A percentile compares a stretch with the other conserved stretches of the same genome.
Evolutionary conservation across 164 flowering plant species (phyloP).

Genomic region (Magnolia sinica): DNA sequence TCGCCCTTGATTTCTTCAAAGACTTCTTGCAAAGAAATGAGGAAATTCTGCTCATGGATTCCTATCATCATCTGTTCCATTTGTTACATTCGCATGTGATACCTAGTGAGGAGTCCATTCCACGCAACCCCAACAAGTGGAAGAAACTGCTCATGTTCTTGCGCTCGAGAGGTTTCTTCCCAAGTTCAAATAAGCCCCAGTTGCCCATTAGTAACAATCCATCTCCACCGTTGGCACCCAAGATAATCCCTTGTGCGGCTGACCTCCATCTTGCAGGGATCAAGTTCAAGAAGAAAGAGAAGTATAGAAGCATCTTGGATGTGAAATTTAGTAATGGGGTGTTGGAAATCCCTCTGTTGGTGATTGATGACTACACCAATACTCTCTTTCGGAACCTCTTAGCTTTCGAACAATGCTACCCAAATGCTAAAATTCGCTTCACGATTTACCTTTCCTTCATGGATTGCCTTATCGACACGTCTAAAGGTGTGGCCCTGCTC

Average conservation of each 20-base stretch:
- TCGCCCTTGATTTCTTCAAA: constrained; percentile 2
- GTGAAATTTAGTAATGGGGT: neutral
- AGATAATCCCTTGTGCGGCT: neutral
- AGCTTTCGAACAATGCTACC: constrained; percentile 3
- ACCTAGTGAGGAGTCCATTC: neutral
- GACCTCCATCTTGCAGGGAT: constrained; percentile 1
- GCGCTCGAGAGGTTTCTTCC: neutral
- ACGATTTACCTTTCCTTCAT: constrained; percentile 4
- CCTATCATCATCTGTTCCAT: constrained; percentile 4
- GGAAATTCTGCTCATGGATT: no score
- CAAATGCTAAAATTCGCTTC: neutral
- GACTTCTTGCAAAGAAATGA: no score
- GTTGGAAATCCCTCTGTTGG: neutral
- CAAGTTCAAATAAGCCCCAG: neutral
- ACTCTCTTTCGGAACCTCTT: constrained; percentile 1
- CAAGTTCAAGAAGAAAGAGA: neutral
- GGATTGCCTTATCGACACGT: constrained; percentile 1
- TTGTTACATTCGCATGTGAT: neutral
- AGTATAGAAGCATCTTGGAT: neutral
- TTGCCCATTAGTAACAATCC: no score
- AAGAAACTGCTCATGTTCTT: neutral
- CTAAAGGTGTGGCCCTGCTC: neutral
- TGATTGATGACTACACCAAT: neutral
- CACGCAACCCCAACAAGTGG: neutral
- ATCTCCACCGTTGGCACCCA: neutral